A percentile compares a stretch with the other conserved stretches of the same genome.
Evolutionary conservation across 169 alveolate species (phyloP).

Genomic region (Plasmodium cynomolgi): DNA sequence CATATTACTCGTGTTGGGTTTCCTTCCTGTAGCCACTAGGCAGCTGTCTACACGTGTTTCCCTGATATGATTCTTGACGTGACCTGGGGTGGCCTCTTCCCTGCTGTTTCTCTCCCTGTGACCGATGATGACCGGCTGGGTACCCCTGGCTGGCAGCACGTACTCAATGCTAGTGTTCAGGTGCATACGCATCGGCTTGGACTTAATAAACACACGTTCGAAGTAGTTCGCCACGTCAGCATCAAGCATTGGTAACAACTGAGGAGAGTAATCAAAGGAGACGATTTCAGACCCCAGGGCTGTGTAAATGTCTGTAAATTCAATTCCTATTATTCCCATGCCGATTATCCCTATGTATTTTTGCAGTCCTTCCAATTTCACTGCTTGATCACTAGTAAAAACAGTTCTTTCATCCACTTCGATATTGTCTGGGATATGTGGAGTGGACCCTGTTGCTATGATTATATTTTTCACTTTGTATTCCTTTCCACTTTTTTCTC

Average conservation of each 20-base stretch:
- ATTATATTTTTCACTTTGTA: slow-evolving; percentile 72
- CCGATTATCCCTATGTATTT: slow-evolving; percentile 76
- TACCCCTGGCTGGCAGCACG: background rate
- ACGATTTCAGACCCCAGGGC: slow-evolving; percentile 78
- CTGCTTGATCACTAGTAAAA: slow-evolving; percentile 80
- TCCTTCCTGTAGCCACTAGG: slow-evolving; percentile 85
- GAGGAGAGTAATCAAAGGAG: slow-evolving; percentile 73
- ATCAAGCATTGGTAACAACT: slow-evolving; percentile 78
- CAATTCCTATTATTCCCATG: slow-evolving; percentile 80
- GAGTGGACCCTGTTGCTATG: slow-evolving; percentile 80
- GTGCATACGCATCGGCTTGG: slow-evolving; percentile 60
- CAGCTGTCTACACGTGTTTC: slow-evolving; percentile 81
- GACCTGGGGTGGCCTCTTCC: background rate
- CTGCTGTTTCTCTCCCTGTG: background rate
- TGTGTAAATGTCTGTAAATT: slow-evolving; percentile 79
- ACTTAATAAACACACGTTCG: slow-evolving; percentile 60
- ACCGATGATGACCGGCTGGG: slow-evolving; percentile 59
- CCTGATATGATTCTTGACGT: background rate
- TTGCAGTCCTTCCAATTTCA: slow-evolving; percentile 64
- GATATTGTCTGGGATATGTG: slow-evolving; percentile 76
- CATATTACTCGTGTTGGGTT: slow-evolving; percentile 79
- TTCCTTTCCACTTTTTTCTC: slow-evolving; percentile 38
- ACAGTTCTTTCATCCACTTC: slow-evolving; percentile 61
- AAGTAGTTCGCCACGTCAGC: slow-evolving; percentile 73
- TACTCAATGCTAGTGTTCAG: slow-evolving; percentile 15